Base-by-base conservation (phyloP, 2,329 filamentous ascomycete species). In the Pseudopithomyces chartarum region DNA sequence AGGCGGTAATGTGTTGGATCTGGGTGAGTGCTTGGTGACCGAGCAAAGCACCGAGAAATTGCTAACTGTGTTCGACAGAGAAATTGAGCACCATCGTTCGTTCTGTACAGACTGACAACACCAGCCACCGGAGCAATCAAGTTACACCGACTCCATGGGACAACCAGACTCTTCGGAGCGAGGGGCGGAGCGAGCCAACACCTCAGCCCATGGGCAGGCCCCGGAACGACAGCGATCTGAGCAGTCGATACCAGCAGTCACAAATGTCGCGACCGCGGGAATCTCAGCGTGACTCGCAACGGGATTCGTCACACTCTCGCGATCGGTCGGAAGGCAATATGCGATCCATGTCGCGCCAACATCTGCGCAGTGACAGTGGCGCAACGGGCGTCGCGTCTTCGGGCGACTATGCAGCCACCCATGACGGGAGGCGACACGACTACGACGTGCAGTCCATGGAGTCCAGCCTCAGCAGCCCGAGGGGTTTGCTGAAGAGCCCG, bases 391-490 rank as follows among this genome's bases (percentile, higher is more conserved):
- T 85, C 23, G 81, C 87, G 10, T 95, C 92, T 1, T 92, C 91
- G 1, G 87, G 84, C 20, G 92, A 93, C 44, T 97, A 96, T 70
- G 84, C 88, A 23, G 90, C 94, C 60, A 88, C 88, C 2, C 87
- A 87, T 15, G 87, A 91, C 67, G 85, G 85, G 36, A 86, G 93
- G 66, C 89, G 90, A 54, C 92, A 97, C 71, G 94, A 98, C 73
- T 98, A 97, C 70, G 95, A 98, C 71, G 86, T 97, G 15, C 94
- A 98, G 74, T 92, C 93, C 3, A 97, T 97, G 91, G 94, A 97
- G 76, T 91, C 91, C 0, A 90, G 88, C 33, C 82, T 96, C 17
- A 85, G 86, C 61, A 92, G 87, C 75, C 90, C 92, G 6, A 87
- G 90, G 36, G 78, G 80, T 50, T 73, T 89, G 19, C 84, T 87